Conservation (phyloP, 495 filamentous ascomycete species). For the Daldinia loculata region DNA sequence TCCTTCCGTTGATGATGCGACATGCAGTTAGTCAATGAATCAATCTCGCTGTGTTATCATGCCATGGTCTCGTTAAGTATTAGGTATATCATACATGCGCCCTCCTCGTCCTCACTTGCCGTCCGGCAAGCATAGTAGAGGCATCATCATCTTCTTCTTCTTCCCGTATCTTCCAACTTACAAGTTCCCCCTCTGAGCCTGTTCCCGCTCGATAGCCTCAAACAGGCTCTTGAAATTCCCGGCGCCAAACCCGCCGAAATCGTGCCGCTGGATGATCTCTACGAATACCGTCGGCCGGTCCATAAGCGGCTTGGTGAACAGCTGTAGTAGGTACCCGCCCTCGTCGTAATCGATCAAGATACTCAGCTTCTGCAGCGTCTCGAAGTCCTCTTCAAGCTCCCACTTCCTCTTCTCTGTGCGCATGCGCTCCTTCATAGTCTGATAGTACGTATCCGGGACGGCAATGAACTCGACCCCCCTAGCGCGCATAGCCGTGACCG, state of each 20-base stretch:
- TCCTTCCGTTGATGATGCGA: neutral
- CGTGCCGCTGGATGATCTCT: slow-evolving; percentile 89
- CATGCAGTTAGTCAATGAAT: neutral
- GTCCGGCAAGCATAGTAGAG: neutral
- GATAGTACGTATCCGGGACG: slow-evolving; percentile 84
- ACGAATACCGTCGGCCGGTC: slow-evolving; percentile 93
- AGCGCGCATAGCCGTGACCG: slow-evolving; percentile 76
- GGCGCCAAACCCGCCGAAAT: slow-evolving; percentile 89
- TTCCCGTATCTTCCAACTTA: slow-evolving; percentile 34
- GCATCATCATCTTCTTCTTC: neutral
- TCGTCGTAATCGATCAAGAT: slow-evolving; percentile 95
- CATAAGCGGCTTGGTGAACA: slow-evolving; percentile 93
- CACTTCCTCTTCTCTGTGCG: slow-evolving; percentile 59
- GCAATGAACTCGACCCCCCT: slow-evolving; percentile 89
- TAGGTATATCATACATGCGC: neutral
- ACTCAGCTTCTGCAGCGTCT: slow-evolving; percentile 72
- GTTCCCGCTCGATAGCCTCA: slow-evolving; percentile 91
- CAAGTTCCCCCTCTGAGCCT: slow-evolving; percentile 83
- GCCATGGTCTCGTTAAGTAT: slow-evolving; percentile 25
- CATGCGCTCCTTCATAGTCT: slow-evolving; percentile 73
- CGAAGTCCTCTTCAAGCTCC: slow-evolving; percentile 77
- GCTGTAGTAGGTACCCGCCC: slow-evolving; percentile 81
- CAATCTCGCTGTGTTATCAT: slow-evolving; percentile 9
- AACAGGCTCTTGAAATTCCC: slow-evolving; percentile 96
- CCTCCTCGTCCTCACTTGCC: neutral